Evolutionary conservation across 257 asterid genomes (phyloP), one percentile per base, ranked within the genome.

Genomic region (Gentiana dahurica): DNA sequence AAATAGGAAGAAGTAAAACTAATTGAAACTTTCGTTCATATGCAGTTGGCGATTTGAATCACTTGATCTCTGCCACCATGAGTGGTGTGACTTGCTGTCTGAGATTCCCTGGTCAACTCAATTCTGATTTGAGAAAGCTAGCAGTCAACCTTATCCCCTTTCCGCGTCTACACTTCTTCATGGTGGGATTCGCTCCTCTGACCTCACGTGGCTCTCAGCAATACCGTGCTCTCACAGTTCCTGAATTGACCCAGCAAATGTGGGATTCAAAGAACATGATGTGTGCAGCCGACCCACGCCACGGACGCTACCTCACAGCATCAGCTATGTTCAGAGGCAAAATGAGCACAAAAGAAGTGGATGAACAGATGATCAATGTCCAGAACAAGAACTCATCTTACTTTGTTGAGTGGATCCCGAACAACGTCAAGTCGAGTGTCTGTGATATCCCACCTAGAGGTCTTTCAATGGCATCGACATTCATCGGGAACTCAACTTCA

Each of bases 271-370:
- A 87, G 81, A 87, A 87, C 77, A 87, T 87, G 95, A 87, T 86
- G 95, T 86, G 95, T 57, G 95, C 95, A 51, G 95, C 95, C 37
- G 95, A 86, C 58, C 94, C 95, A 12, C 95, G 95, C 54, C 95
- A 86, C 35, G 95, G 95, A 2, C 94, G 95, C 3, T 86, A 86
- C 72, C 89, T 83, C 60, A 86, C 95, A 9, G 95, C 95, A 69
- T 86, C 95, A 2, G 95, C 95, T 64, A 86, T 86, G 95, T 86
- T 86, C 83, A 68, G 95, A 37, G 95, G 95, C 55, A 86, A 86
- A 77, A 86, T 86, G 94, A 81, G 90, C 77, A 86, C 95, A 45
- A 86, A 86, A 66, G 95, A 86, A 72, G 95, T 86, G 0, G 95
- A 86, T 4, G 95, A 86, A 43, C 95, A 83, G 57, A 86, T 86